phyloP scores from a whole-genome alignment of 106 monocot genomes.

The Acorus gramineus region DNA sequence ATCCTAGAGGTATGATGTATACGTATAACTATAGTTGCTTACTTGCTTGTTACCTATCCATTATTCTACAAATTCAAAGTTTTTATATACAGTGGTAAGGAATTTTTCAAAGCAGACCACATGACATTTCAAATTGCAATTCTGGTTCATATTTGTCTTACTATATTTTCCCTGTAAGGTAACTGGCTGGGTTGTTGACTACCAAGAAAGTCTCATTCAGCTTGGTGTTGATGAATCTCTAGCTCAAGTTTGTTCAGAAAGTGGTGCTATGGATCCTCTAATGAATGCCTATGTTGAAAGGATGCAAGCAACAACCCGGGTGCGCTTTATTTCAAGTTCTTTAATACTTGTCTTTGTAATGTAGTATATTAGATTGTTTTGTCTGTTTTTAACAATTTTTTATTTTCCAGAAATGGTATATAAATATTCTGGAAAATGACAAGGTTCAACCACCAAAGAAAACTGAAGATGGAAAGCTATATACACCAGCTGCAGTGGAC shows the following conservation, averaged over 20 bases:
- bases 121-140: too few species aligned
- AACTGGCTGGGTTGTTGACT: slow-evolving; percentile 96
- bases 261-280: slow-evolving; percentile 98
- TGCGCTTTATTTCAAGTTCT: slow-evolving; percentile 6
- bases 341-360: not conserved
- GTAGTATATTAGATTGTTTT: not conserved
- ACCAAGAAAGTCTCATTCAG: slow-evolving; percentile 83
- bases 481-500: slow-evolving; percentile 97
- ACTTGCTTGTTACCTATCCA: not conserved
- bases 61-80: too few species aligned
- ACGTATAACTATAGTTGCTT: not conserved
- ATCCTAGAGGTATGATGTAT: slow-evolving; percentile 68
- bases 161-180: slow-evolving; percentile 39
- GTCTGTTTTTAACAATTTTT: slow-evolving; percentile 2
- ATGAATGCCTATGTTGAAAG: slow-evolving; percentile 99
- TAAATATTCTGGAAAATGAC: slow-evolving; percentile 90
- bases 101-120: too few species aligned
- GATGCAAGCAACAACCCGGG: slow-evolving; percentile 91
- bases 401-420: slow-evolving; percentile 90
- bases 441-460: slow-evolving; percentile 92
- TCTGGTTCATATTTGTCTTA: not conserved
- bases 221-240: slow-evolving; percentile 98
- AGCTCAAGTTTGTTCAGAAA: slow-evolving; percentile 99
- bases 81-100: too few species aligned
- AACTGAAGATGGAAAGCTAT: slow-evolving; percentile 91